Conservation (phyloP, 768 basidiomycete genomes). For the Dacryopinax spathularia region DNA sequence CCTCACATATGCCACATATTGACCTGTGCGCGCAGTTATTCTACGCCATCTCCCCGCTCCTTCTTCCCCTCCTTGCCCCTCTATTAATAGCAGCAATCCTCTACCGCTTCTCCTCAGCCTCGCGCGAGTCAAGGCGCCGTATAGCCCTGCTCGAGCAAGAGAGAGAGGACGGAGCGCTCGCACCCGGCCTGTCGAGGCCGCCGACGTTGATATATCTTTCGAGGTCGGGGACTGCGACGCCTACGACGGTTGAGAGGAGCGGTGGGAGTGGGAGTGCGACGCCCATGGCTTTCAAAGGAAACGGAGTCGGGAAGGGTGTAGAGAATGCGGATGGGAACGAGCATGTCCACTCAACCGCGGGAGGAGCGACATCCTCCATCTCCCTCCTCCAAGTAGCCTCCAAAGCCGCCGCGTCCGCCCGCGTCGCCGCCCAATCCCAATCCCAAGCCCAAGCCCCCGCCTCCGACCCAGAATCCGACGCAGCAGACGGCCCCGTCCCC, state of each 20-base stretch:
- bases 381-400: neutral
- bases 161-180: slow-evolving; percentile 6
- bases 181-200: neutral
- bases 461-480: neutral
- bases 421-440: neutral
- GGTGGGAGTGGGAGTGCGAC: slow-evolving; percentile 21
- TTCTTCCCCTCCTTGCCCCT: slow-evolving; percentile 37
- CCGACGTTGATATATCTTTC: neutral
- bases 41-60: slow-evolving; percentile 43
- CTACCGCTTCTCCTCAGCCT: slow-evolving; percentile 41
- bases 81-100: slow-evolving; percentile 38
- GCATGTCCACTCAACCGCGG: slow-evolving; percentile 6
- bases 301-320: slow-evolving; percentile 44
- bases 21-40: slow-evolving; percentile 31
- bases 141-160: slow-evolving; percentile 52
- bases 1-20: neutral
- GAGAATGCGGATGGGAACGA: slow-evolving; percentile 24
- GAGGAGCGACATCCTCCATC: slow-evolving; percentile 12
- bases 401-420: neutral
- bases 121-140: slow-evolving; percentile 47
- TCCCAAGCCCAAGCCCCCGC: neutral
- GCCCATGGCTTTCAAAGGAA: slow-evolving; percentile 35
- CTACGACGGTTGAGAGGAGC: neutral
- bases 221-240: neutral
- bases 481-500: neutral